Conservation (phyloP, 306 rosid genomes). For the Fagus sylvatica region DNA sequence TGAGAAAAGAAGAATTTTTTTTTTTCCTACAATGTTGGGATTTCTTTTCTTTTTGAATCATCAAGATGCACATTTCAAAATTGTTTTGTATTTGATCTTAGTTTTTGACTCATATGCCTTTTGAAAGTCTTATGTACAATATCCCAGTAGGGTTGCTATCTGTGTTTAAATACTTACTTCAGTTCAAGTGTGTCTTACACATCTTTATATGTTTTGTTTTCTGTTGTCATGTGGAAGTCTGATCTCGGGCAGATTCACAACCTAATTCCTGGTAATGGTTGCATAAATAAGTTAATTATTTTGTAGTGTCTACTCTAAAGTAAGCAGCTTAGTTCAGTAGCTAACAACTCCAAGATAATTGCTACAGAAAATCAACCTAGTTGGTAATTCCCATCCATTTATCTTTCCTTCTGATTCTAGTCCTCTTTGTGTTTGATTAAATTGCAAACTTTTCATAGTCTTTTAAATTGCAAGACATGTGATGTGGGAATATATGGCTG, state of each 20-base stretch:
- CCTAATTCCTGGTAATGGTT: slow-evolving; percentile 88
- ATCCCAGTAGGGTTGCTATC: too few species aligned
- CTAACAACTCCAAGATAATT: background rate
- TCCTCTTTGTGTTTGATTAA: background rate
- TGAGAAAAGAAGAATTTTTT: background rate
- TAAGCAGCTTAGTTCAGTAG: slow-evolving; percentile 8
- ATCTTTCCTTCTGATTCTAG: background rate
- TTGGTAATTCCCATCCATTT: background rate
- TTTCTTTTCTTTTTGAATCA: background rate
- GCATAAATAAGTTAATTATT: slow-evolving; percentile 24
- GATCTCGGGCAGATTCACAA: slow-evolving; percentile 85
- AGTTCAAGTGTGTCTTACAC: slow-evolving; percentile 44
- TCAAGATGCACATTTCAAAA: background rate
- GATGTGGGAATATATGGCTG: background rate
- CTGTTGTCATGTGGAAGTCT: slow-evolving; percentile 75
- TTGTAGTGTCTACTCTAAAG: slow-evolving; percentile 3
- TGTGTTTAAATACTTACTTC: background rate
- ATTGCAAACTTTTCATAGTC: background rate
- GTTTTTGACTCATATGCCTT: too few species aligned
- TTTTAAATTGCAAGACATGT: background rate
- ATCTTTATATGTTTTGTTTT: slow-evolving; percentile 37
- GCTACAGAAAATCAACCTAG: too few species aligned
- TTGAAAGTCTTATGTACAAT: too few species aligned
- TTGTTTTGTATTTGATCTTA: background rate
- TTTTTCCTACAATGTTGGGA: background rate